A percentile compares a stretch with the other conserved stretches of the same genome.
Evolutionary conservation across 108 stramenopile genomes (phyloP).

Genomic region (Craspedostauros australis): DNA sequence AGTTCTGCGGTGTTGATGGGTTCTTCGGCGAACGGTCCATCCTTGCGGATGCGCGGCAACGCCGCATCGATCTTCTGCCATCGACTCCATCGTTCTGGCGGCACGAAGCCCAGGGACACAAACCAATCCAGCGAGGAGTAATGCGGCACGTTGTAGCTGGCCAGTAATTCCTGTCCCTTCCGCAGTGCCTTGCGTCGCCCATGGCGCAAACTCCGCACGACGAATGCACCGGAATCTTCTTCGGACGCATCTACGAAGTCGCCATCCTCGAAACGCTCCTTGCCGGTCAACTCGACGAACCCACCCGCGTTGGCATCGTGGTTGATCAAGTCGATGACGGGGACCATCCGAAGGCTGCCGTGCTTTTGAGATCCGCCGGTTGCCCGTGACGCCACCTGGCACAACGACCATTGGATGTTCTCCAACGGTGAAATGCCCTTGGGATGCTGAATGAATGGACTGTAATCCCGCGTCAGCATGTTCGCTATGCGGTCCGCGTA

Average conservation of each 20-base stretch:
- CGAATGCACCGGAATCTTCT: slow-evolving; percentile 69
- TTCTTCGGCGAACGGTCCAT: slow-evolving; percentile 21
- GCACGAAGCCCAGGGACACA: slow-evolving; percentile 72
- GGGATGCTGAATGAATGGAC: slow-evolving; percentile 31
- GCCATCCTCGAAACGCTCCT: slow-evolving; percentile 36
- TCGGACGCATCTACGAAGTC: slow-evolving; percentile 38
- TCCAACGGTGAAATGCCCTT: slow-evolving; percentile 19
- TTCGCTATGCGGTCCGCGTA: slow-evolving; percentile 46
- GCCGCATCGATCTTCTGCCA: slow-evolving; percentile 54
- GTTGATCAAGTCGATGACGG: slow-evolving; percentile 77
- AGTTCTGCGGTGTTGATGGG: too few species aligned
- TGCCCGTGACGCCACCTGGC: slow-evolving; percentile 74
- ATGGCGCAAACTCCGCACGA: slow-evolving; percentile 59
- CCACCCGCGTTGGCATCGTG: slow-evolving; percentile 69
- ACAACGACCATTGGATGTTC: slow-evolving; percentile 73
- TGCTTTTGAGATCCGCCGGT: slow-evolving; percentile 51
- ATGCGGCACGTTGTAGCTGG: slow-evolving; percentile 81
- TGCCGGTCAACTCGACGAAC: slow-evolving; percentile 63
- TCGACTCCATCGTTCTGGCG: slow-evolving; percentile 57
- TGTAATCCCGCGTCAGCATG: slow-evolving; percentile 34
- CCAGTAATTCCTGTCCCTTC: slow-evolving; percentile 68
- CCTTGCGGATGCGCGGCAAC: slow-evolving; percentile 32
- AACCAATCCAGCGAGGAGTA: slow-evolving; percentile 84
- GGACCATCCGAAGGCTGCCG: slow-evolving; percentile 64
- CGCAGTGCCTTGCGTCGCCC: slow-evolving; percentile 55